Conservation (phyloP, 192 early-diverging fungal species). For the Coemansia sp. region DNA sequence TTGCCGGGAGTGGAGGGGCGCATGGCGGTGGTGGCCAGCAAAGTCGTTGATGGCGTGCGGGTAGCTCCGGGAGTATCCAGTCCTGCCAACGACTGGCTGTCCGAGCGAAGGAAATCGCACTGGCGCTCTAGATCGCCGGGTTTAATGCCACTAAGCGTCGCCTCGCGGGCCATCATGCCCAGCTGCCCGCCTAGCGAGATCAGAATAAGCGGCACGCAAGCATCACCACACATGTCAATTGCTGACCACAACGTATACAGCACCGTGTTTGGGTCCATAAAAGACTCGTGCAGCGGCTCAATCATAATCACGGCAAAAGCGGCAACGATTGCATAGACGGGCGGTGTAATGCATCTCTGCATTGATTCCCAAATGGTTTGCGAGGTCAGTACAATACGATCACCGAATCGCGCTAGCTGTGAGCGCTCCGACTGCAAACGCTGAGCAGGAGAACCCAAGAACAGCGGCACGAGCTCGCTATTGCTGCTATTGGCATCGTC, state of each 20-base stretch:
- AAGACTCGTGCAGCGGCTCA: conserved; percentile 61
- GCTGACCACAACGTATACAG: conserved; percentile 65
- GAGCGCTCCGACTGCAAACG: background rate
- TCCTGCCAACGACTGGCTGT: background rate
- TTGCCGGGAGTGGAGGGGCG: background rate
- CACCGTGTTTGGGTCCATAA: conserved; percentile 63
- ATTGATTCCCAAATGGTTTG: conserved; percentile 9
- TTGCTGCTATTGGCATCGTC: conserved; percentile 3
- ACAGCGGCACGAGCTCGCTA: conserved; percentile 41
- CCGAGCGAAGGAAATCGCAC: background rate
- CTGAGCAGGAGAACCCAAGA: conserved; percentile 32
- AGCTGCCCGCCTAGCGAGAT: conserved; percentile 77
- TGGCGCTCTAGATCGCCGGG: background rate
- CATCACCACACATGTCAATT: conserved; percentile 72
- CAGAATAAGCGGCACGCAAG: conserved; percentile 76
- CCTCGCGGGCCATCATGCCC: conserved; percentile 40
- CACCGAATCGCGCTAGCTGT: background rate
- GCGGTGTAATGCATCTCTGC: conserved; percentile 63
- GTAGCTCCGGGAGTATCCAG: background rate
- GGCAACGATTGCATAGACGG: conserved; percentile 68
- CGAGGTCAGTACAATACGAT: background rate
- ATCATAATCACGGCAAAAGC: conserved; percentile 69
- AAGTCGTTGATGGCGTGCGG: conserved; percentile 13
- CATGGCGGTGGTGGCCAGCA: background rate
- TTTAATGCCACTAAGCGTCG: background rate